Evolutionary conservation across 139 green algal species (phyloP).

Genomic region (Haematococcus sp.): DNA sequence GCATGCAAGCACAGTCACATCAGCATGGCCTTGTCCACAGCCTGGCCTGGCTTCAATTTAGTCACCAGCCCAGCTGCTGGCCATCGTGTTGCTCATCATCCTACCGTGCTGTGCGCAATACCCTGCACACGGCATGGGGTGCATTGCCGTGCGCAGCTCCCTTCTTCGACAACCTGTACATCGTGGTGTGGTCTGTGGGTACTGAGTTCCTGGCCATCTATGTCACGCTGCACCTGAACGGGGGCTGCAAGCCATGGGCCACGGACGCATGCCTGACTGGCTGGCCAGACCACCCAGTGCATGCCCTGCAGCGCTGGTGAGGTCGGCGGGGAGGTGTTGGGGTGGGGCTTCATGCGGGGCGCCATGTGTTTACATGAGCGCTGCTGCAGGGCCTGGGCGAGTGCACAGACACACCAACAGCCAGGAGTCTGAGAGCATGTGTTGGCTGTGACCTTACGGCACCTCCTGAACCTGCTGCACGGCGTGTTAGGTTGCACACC

Average conservation of each 20-base stretch:
- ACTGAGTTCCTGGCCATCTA: slow-evolving; percentile 22
- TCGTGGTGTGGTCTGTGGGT: slow-evolving; percentile 7
- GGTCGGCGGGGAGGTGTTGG: too few relatives aligned
- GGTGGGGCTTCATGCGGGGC: neutral
- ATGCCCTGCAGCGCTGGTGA: slow-evolving; percentile 18
- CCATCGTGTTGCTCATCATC: too few relatives aligned
- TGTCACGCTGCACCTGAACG: slow-evolving; percentile 27
- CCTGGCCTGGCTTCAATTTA: too few relatives aligned
- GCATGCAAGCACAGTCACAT: too few relatives aligned
- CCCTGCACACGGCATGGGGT: too few relatives aligned
- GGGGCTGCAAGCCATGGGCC: slow-evolving; percentile 33
- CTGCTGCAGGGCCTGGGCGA: neutral
- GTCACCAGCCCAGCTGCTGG: too few relatives aligned
- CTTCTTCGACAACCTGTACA: slow-evolving; percentile 12
- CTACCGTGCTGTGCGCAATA: too few relatives aligned
- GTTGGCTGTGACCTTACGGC: too few relatives aligned
- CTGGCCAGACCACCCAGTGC: slow-evolving; percentile 28
- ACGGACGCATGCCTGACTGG: slow-evolving; percentile 26
- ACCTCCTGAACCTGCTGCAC: too few relatives aligned
- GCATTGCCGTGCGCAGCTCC: too few relatives aligned
- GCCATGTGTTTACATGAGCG: neutral
- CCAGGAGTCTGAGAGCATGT: neutral
- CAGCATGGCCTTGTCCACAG: too few relatives aligned
- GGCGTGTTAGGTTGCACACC: too few relatives aligned
- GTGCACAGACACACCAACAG: neutral